Conservation (phyloP, 768 basidiomycete genomes). For the Podaxis carcinomalis region DNA sequence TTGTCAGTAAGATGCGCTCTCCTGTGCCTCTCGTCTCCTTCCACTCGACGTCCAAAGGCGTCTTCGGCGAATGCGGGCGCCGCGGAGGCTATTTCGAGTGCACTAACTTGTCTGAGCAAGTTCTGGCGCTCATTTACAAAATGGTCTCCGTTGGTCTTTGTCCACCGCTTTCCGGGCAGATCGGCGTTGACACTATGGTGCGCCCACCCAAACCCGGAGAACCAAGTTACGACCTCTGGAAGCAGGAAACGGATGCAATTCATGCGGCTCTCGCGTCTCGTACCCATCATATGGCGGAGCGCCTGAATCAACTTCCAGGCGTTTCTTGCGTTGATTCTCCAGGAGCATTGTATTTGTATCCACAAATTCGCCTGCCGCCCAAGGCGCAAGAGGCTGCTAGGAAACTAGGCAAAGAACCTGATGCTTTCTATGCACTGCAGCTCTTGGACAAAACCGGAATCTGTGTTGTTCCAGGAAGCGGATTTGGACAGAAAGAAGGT, state of each 20-base stretch:
- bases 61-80: conserved; percentile 94
- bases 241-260: conserved; percentile 77
- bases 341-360: conserved; percentile 93
- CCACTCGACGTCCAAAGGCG: conserved; percentile 97
- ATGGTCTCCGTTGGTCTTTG: conserved; percentile 91
- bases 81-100: conserved; percentile 96
- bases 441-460: conserved; percentile 89
- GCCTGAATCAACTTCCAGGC: conserved; percentile 83
- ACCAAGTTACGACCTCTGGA: conserved; percentile 74
- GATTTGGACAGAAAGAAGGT: conserved; percentile 91
- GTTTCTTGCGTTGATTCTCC: conserved; percentile 87
- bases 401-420: conserved; percentile 72
- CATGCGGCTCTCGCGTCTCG: conserved; percentile 71
- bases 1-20: conserved; percentile 64
- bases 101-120: conserved; percentile 71
- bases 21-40: conserved; percentile 85
- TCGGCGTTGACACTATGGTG: conserved; percentile 94
- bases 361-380: conserved; percentile 68
- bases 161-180: conserved; percentile 86
- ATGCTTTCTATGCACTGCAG: conserved; percentile 83
- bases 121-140: conserved; percentile 90
- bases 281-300: conserved; percentile 65
- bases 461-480: conserved; percentile 89
- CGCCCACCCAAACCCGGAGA: conserved; percentile 78
- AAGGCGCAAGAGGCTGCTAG: conserved; percentile 73